These are phyloP conservation scores for Volutella citrinella DNA, from an alignment of 2,329 filamentous ascomycete genomes.

Conservation along the genomic window DNA sequence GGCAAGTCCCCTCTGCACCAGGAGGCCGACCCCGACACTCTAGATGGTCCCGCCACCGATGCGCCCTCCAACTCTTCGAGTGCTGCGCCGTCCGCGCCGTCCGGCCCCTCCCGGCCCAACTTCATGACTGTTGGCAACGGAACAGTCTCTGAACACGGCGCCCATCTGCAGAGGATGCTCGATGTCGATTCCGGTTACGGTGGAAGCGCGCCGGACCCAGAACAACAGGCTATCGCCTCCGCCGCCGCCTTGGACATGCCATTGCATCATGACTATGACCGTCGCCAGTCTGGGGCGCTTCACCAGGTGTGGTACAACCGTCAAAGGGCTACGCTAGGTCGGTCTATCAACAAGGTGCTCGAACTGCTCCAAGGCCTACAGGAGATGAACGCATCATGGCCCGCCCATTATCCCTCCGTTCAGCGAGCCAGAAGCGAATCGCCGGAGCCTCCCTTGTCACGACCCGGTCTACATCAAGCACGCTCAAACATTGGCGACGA, in stretches of 20 bases:
- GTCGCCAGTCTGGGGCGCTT: slow-evolving; percentile 71
- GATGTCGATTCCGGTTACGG: slow-evolving; percentile 92
- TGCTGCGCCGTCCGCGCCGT: slow-evolving; percentile 24
- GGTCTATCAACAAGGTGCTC: slow-evolving; percentile 82
- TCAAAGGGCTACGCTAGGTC: slow-evolving; percentile 81
- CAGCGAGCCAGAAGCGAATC: slow-evolving; percentile 54
- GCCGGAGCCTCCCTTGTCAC: slow-evolving; percentile 46
- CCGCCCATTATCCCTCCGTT: slow-evolving; percentile 89
- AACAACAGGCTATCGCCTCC: slow-evolving; percentile 45
- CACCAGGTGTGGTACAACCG: slow-evolving; percentile 94
- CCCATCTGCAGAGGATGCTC: slow-evolving; percentile 75
- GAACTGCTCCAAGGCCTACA: slow-evolving; percentile 81
- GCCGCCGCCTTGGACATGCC: slow-evolving; percentile 45
- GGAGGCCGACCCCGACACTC: slow-evolving; percentile 24
- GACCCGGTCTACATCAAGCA: slow-evolving; percentile 62
- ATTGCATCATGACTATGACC: slow-evolving; percentile 38
- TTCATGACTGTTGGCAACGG: slow-evolving; percentile 90
- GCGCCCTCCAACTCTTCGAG: slow-evolving; percentile 23
- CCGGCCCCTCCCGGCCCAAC: slow-evolving; percentile 45
- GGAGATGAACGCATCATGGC: slow-evolving; percentile 88
- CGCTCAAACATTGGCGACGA: slow-evolving; percentile 56
- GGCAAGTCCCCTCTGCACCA: slow-evolving; percentile 43
- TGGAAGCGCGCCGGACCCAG: slow-evolving; percentile 69
- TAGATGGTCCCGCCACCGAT: slow-evolving; percentile 18
- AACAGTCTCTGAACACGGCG: slow-evolving; percentile 75